phyloP scores from a whole-genome alignment of 1,139 yeast genomes.

The Waltiozyma sp. region DNA sequence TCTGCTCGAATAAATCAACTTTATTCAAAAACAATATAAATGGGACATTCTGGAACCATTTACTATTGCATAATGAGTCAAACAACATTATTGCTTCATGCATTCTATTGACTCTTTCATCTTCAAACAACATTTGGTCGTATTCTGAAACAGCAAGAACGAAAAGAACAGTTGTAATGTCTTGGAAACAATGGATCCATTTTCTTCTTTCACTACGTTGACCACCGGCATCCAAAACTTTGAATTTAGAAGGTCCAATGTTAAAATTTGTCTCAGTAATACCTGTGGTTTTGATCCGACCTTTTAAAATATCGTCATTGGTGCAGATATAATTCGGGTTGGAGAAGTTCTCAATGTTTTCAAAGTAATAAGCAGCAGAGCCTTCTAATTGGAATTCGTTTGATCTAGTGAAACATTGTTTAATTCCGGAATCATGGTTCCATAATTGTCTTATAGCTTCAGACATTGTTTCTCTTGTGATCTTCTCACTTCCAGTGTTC shows the following conservation, averaged over 20 bases:
- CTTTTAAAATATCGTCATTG: slow-evolving; percentile 77
- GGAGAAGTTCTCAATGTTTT: slow-evolving; percentile 52
- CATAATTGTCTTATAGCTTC: slow-evolving; percentile 58
- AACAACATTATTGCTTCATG: slow-evolving; percentile 81
- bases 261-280: slow-evolving; percentile 79
- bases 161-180: slow-evolving; percentile 78
- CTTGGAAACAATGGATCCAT: slow-evolving; percentile 95
- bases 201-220: slow-evolving; percentile 88
- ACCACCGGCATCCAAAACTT: slow-evolving; percentile 93
- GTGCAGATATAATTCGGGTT: slow-evolving; percentile 56
- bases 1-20: slow-evolving; percentile 68
- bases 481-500: slow-evolving; percentile 5
- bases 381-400: slow-evolving; percentile 79
- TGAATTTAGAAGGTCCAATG: slow-evolving; percentile 55
- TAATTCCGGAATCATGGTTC: slow-evolving; percentile 58
- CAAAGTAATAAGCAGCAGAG: slow-evolving; percentile 69
- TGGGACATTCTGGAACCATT: slow-evolving; percentile 79
- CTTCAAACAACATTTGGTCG: slow-evolving; percentile 87
- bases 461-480: slow-evolving; percentile 41
- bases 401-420: slow-evolving; percentile 46
- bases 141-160: slow-evolving; percentile 91
- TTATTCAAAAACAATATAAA: slow-evolving; percentile 84
- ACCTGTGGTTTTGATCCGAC: slow-evolving; percentile 92
- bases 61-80: slow-evolving; percentile 75
- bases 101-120: slow-evolving; percentile 81